These are phyloP conservation scores for Russula sp. DNA, from an alignment of 768 basidiomycete genomes.

Conservation along the genomic window DNA sequence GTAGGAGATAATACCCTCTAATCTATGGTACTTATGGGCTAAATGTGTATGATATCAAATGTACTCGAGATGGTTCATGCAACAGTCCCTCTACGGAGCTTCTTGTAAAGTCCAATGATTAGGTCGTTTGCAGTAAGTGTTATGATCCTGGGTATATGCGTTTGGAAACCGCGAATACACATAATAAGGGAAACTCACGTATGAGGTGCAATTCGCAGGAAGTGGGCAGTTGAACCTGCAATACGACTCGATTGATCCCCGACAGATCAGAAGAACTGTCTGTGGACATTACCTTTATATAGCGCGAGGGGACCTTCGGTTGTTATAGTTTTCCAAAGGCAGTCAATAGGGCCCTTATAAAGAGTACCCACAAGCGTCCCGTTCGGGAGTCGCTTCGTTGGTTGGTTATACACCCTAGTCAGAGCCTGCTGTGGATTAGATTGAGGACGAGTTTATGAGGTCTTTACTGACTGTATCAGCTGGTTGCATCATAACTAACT, in stretches of 20 bases:
- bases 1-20: too few species aligned
- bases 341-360: slow-evolving; percentile 92
- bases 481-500: slow-evolving; percentile 94
- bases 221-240: slow-evolving; percentile 88
- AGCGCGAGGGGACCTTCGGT: slow-evolving; percentile 88
- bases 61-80: slow-evolving; percentile 14
- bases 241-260: background rate
- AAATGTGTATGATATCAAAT: background rate
- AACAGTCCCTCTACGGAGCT: slow-evolving; percentile 27
- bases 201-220: slow-evolving; percentile 88
- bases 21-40: slow-evolving; percentile 5
- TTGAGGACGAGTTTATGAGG: background rate
- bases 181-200: slow-evolving; percentile 52
- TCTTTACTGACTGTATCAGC: slow-evolving; percentile 70
- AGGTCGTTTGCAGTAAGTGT: slow-evolving; percentile 88
- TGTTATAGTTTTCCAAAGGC: slow-evolving; percentile 93
- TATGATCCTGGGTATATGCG: slow-evolving; percentile 57
- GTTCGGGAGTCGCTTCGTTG: slow-evolving; percentile 65
- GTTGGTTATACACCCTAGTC: slow-evolving; percentile 96
- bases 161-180: slow-evolving; percentile 9
- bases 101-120: slow-evolving; percentile 66
- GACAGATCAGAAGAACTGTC: background rate
- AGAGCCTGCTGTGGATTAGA: slow-evolving; percentile 52
- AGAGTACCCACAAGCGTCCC: slow-evolving; percentile 71
- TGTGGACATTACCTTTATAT: slow-evolving; percentile 73